These are phyloP conservation scores for Leptodontidium sp. DNA, from an alignment of 2,329 filamentous ascomycete species.

Conservation along the genomic window DNA sequence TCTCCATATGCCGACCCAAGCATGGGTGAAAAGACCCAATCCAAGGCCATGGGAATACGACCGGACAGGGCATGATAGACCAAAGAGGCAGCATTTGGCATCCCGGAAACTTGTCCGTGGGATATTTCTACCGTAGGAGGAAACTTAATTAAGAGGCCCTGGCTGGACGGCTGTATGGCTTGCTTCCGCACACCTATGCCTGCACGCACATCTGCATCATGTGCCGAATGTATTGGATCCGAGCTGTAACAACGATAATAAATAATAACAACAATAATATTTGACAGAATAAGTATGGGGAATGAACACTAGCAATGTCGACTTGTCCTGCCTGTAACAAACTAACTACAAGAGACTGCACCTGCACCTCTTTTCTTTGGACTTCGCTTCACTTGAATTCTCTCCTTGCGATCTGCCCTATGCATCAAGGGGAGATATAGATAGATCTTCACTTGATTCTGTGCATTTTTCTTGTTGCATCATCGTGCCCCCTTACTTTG, in stretches of 20 bases:
- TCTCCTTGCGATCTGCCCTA: no score
- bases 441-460: neutral
- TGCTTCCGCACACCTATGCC: slow-evolving; percentile 4
- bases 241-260: neutral
- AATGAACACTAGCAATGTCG: neutral
- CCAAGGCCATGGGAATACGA: slow-evolving; percentile 4
- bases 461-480: neutral
- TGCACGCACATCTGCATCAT: neutral
- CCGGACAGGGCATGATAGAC: neutral
- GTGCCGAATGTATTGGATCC: neutral
- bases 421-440: neutral
- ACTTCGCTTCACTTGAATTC: neutral
- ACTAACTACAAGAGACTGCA: slow-evolving; percentile 8
- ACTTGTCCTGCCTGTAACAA: neutral
- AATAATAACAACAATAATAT: neutral
- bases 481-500: slow-evolving; percentile 11
- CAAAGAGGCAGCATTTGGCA: neutral
- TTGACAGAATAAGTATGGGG: neutral
- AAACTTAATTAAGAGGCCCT: neutral
- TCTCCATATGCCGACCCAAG: neutral
- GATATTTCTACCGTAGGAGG: no score
- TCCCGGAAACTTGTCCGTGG: neutral
- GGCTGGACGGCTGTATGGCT: neutral
- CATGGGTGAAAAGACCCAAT: slow-evolving; percentile 12
- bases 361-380: neutral